Evolutionary conservation across 2,329 filamentous ascomycete species (phyloP), one percentile per base, ranked within the genome.

Genomic region (Amylocarpus encephaloides): DNA sequence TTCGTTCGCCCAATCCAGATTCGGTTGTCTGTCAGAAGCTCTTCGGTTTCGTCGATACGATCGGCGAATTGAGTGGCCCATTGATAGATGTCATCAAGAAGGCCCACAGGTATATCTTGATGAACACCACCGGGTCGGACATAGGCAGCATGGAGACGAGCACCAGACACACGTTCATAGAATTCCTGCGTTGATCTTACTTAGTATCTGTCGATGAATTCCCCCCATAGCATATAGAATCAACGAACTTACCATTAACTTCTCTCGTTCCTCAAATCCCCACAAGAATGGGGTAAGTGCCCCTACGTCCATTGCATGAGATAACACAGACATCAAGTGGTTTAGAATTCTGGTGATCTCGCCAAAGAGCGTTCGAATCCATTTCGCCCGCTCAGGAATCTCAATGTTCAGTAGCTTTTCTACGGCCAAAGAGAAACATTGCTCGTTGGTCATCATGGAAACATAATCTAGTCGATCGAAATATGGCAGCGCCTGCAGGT

Each of bases 401-500:
- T 98, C 94, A 59, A 98, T 78, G 71, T 98, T 98, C 64, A 98
- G 77, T 54, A 98, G 79, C 79, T 98, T 98, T 80, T 98, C 93
- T 49, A 97, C 92, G 16, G 90, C 93, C 59, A 98, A 79, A 34
- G 90, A 83, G 72, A 89, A 98, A 68, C 90, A 95, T 74, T 98
- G 93, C 78, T 98, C 93, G 72, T 98, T 98, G 66, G 93, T 98
- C 93, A 98, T 98, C 94, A 98, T 98, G 65, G 90, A 96, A 62
- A 96, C 91, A 71, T 98, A 98, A 73, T 98, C 93, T 70, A 98
- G 79, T 63, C 93, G 89, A 74, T 98, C 93, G 69, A 98, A 98
- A 77, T 98, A 98, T 50, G 93, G 93, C 67, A 98, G 77, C 51
- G 93, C 93, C 77, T 98, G 93, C 66, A 97, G 80, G 68, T 98